Evolutionary conservation across 495 filamentous ascomycete species (phyloP), one percentile per base, ranked within the genome.

Genomic region (Xylaria venustula): DNA sequence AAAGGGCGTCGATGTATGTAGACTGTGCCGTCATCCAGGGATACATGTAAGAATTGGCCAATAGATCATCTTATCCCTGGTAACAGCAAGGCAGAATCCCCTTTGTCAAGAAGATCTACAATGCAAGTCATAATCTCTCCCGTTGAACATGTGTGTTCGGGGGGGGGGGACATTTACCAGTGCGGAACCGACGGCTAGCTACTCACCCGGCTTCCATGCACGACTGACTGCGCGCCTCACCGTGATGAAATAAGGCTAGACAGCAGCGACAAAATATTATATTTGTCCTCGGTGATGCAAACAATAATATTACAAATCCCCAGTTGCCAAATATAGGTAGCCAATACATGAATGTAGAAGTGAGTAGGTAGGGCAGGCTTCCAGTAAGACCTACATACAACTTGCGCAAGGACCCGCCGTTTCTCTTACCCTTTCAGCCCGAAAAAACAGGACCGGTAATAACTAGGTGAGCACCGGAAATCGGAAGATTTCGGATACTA

Each of bases 121-220:
- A 34, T 34, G 30, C 30, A 34, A 34, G 11, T 11, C 30, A 5
- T 34, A 5, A 34, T 11, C 30, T 34, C 30, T 34, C 11, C 5
- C 11, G 30, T 34, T 11, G 5, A 11, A 5, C 11, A 34, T 11
- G 30, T 34, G 30, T 11, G 11, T 34, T n/a, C n/a, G n/a, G n/a
- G n/a, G n/a, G n/a, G n/a, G n/a, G n/a, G 11, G 32, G 2, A 15
- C 36, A 6, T 19, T 7, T n/a, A 37, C 30, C 20, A 52, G 3
- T 26, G 51, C 14, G 22, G 34, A 41, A 8, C 34, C 34, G 26
- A 54, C 36, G 20, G 63, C 42, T 64, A 57, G 23, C 51, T 54
- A n/a, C n/a, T n/a, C n/a, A n/a, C n/a, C n/a, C n/a, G n/a, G n/a
- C 30, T 34, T n/a, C 56, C 47, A 28, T 66, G 64, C 44, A 68